Evolutionary conservation across 176 grass and related monocot species (phyloP), one percentile per base, ranked within the genome.

Genomic region (Typha latifolia): DNA sequence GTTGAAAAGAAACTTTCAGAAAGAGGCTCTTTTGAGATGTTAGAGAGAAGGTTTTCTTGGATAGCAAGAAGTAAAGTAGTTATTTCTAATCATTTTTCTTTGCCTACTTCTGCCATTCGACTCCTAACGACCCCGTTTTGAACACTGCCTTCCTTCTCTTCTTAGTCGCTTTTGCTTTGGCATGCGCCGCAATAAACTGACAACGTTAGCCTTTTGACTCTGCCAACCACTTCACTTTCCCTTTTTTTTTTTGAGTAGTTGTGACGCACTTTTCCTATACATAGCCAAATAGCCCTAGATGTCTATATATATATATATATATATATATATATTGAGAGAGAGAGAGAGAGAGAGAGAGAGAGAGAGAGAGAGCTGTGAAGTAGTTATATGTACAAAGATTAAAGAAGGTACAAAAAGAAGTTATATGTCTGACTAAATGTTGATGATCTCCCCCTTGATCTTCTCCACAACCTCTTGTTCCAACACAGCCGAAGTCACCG

Each of bases 381-480:
- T 13, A 4, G 12, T 13, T 13, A 51, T 13, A 51, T 51, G 49
- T 51, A 11, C 2, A 15, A 15, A 5, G 12, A 16, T 16, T 55
- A 55, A 4, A 55, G n/a, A 37, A 37, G 34, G 5, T 37, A 6
- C 34, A 37, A 37, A 37, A 37, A 37, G 34, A 37, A 37, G 7
- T 26, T 26, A 26, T 26, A 26, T 26, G 24, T 26, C 24, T 26
- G 24, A 26, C 9, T 43, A 43, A 43, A 43, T 49, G 59, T 27
- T 32, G n/a, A 83, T 29, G 51, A 88, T 79, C 2, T 84, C 73
- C 9, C 47, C 21, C 57, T 78, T 80, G 14, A 88, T 88, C 81
- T 32, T 67, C 12, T 70, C 65, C 21, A 49, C 32, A 61, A 49
- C 26, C 10, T 24, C 27, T 13, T 49, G 64, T 0, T 27, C 43